Evolutionary conservation across 176 grass and related monocot species (phyloP), one percentile per base, ranked within the genome.

Genomic region (Bonia amplexicaulis): DNA sequence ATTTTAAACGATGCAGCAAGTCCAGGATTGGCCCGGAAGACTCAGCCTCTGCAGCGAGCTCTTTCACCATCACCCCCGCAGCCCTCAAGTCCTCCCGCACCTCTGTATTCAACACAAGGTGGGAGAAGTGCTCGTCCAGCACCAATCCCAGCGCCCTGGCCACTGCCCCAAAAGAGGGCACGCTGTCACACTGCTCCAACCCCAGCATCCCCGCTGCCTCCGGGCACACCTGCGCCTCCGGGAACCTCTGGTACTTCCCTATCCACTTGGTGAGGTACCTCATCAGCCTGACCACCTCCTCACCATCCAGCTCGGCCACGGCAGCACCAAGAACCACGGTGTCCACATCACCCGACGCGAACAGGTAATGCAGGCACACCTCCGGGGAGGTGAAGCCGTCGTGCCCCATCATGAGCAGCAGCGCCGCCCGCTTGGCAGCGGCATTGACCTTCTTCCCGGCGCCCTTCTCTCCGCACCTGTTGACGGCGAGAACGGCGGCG

Each of bases 191-290:
- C 66, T 63, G 88, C 44, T 89, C 90, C 20, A 95, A 27, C 63
- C 80, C 65, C 9, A 85, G 67, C 33, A 87, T 70, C 2, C 44
- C 81, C 11, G 12, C 62, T 0, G 77, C 80, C 66, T 90, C 78
- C 0, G 76, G 70, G 60, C 55, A 86, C 6, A 73, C 44, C 52
- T 76, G 29, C 4, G 84, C 88, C 47, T 92, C 84, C 0, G 87
- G 87, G 39, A 89, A 94, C 58, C 80, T 90, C 85, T 26, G 15
- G 45, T 94, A 95, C 85, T 95, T 98, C 0, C 27, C 80, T 37
- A 98, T 45, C 96, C 91, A 98, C 87, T 92, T 98, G 76, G 86
- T 60, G 33, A 95, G 88, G 37, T 98, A 98, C 35, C 69, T 88
- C 59, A 98, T 35, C 29, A 98, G 65, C 80, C 49, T 20, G 2